Percentiles rank a stretch among this genome's conserved stretches.
Conservation (phyloP, 495 filamentous ascomycete species). For the Beverwykella pulmonaria region DNA sequence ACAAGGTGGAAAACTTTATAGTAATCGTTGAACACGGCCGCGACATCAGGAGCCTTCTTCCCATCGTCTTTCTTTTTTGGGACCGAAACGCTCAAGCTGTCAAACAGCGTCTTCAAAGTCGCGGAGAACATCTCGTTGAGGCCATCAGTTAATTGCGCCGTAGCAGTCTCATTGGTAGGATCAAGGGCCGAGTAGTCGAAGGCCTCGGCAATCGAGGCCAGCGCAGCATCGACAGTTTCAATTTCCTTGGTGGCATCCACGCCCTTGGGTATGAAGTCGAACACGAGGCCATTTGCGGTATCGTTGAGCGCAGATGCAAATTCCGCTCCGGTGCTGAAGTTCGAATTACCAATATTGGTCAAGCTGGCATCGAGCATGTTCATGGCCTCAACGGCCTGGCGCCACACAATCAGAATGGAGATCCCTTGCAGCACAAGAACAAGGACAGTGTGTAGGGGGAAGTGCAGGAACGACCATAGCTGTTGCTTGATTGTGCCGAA, state of each 20-base stretch:
- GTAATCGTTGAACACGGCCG: constrained; percentile 33
- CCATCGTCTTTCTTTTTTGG: constrained; percentile 34
- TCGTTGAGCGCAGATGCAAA: background rate
- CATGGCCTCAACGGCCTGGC: constrained; percentile 24
- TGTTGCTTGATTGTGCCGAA: constrained; percentile 62
- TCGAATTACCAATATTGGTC: too few species aligned
- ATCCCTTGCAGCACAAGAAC: constrained; percentile 64
- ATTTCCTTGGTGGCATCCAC: constrained; percentile 22
- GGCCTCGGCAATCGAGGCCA: constrained; percentile 22
- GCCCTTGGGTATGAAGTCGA: constrained; percentile 31
- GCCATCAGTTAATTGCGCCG: background rate
- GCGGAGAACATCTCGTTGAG: constrained; percentile 15
- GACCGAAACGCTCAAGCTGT: constrained; percentile 42
- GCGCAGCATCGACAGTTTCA: constrained; percentile 19
- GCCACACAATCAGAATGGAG: constrained; percentile 34
- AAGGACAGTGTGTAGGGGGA: constrained; percentile 68
- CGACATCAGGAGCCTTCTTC: constrained; percentile 22
- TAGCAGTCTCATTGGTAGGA: constrained; percentile 19
- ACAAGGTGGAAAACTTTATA: constrained; percentile 44
- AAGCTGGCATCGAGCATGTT: constrained; percentile 7
- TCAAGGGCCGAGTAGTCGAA: background rate
- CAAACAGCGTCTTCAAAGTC: constrained; percentile 35
- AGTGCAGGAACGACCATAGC: constrained; percentile 68
- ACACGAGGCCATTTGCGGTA: constrained; percentile 13
- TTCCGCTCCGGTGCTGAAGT: background rate